Conservation (phyloP, 2,329 filamentous ascomycete genomes). For the Macrophomina pseudophaseolina region DNA sequence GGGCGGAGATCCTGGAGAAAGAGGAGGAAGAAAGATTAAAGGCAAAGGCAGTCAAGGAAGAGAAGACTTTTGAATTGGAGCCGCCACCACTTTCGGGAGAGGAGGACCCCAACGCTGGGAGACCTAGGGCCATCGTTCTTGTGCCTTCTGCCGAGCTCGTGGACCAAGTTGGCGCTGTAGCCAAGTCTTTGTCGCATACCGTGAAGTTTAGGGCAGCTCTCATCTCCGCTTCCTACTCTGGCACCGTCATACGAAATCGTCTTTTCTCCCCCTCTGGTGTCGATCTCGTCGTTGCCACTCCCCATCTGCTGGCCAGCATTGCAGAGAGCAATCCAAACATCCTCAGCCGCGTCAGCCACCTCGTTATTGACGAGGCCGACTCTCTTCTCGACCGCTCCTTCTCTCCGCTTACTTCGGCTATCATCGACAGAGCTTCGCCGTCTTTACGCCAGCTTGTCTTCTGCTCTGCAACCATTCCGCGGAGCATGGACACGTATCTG, state of each 20-base stretch:
- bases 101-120: conserved; percentile 67
- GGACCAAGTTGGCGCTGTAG: conserved; percentile 78
- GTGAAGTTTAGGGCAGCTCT: conserved; percentile 86
- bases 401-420: conserved; percentile 76
- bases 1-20: conserved; percentile 63
- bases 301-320: conserved; percentile 86
- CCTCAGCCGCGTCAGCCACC: conserved; percentile 84
- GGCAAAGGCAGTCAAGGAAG: conserved; percentile 35
- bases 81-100: conserved; percentile 57
- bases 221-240: conserved; percentile 77
- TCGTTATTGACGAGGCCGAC: conserved; percentile 94
- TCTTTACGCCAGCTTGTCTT: conserved; percentile 86
- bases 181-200: conserved; percentile 81
- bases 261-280: conserved; percentile 82
- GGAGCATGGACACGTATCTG: conserved; percentile 85
- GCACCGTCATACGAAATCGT: conserved; percentile 80
- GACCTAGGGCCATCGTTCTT: conserved; percentile 82
- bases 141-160: conserved; percentile 94
- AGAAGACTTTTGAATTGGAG: conserved; percentile 66
- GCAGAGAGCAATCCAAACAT: conserved; percentile 89
- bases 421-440: conserved; percentile 80
- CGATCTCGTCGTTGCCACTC: conserved; percentile 85
- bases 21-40: conserved; percentile 56
- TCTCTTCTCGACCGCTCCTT: conserved; percentile 95
- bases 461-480: conserved; percentile 95